A percentile compares a stretch with the other conserved stretches of the same genome.
phyloP scores from a whole-genome alignment of 78 protist genomes.

The Dictyostelium brefeldianum region DNA sequence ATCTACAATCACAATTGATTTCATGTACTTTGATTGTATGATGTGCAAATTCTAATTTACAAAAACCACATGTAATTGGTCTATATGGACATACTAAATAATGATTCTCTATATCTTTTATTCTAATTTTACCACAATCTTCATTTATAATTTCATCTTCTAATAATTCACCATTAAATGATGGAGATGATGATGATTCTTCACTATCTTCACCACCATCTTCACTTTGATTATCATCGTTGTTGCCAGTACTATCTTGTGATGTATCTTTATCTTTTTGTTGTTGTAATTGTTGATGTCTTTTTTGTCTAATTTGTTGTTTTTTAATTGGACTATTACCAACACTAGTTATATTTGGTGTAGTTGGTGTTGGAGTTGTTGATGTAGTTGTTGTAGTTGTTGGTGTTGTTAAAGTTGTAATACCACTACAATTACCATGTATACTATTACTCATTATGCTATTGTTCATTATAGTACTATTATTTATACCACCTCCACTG shows the following conservation, averaged over 20 bases:
- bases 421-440: slow-evolving; percentile 26
- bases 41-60: background rate
- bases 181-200: too few relatives aligned
- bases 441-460: background rate
- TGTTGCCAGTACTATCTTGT: too few relatives aligned
- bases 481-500: too few relatives aligned
- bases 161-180: too few relatives aligned
- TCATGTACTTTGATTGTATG: background rate
- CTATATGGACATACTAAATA: slow-evolving; percentile 23
- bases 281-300: background rate
- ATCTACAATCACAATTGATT: slow-evolving; percentile 34
- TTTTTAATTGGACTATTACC: background rate
- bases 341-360: background rate
- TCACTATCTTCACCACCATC: too few relatives aligned
- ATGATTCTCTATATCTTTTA: slow-evolving; percentile 16
- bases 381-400: too few relatives aligned
- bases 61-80: background rate
- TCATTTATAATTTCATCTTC: too few relatives aligned
- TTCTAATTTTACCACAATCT: slow-evolving; percentile 20
- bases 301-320: background rate
- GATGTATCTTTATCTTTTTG: too few relatives aligned
- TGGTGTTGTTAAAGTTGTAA: background rate
- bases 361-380: too few relatives aligned
- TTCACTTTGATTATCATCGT: too few relatives aligned
- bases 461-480: background rate